A percentile compares a stretch with the other conserved stretches of the same genome.
These are phyloP conservation scores for Ustilago trichophora DNA, from an alignment of 1,284 basidiomycete species.

Conservation along the genomic window DNA sequence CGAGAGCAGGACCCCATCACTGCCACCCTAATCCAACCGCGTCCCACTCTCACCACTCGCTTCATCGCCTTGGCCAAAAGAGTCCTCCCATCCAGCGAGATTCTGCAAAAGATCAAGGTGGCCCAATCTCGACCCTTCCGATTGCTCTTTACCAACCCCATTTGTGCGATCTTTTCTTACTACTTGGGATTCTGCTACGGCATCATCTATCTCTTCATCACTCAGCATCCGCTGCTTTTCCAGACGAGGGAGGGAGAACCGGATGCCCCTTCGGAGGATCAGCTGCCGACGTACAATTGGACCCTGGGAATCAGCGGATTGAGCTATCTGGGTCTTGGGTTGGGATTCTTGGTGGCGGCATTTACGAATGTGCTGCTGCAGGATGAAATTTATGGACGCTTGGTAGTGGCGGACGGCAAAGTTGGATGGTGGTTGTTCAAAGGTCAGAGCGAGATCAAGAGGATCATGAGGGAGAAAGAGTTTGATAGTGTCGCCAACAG, in stretches of 20 bases:
- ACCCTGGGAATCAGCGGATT: slow-evolving; percentile 65
- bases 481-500: neutral
- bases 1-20: slow-evolving; percentile 5
- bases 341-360: slow-evolving; percentile 68
- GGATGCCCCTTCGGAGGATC: slow-evolving; percentile 52
- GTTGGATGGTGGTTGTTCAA: slow-evolving; percentile 43
- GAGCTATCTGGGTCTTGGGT: slow-evolving; percentile 68
- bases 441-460: slow-evolving; percentile 10
- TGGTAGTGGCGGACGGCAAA: slow-evolving; percentile 45
- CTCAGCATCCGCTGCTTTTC: slow-evolving; percentile 68
- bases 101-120: slow-evolving; percentile 22
- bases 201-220: slow-evolving; percentile 68
- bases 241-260: slow-evolving; percentile 41
- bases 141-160: slow-evolving; percentile 56
- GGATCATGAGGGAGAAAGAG: slow-evolving; percentile 2
- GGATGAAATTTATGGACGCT: slow-evolving; percentile 68
- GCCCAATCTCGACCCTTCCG: slow-evolving; percentile 68
- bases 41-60: neutral
- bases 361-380: slow-evolving; percentile 66
- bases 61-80: neutral
- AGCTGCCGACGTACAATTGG: slow-evolving; percentile 68
- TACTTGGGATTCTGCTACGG: slow-evolving; percentile 70
- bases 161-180: slow-evolving; percentile 67
- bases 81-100: slow-evolving; percentile 19
- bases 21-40: neutral